Evolutionary conservation across 2,329 filamentous ascomycete species (phyloP), one percentile per base, ranked within the genome.

Genomic region (Botryotinia narcissicola): DNA sequence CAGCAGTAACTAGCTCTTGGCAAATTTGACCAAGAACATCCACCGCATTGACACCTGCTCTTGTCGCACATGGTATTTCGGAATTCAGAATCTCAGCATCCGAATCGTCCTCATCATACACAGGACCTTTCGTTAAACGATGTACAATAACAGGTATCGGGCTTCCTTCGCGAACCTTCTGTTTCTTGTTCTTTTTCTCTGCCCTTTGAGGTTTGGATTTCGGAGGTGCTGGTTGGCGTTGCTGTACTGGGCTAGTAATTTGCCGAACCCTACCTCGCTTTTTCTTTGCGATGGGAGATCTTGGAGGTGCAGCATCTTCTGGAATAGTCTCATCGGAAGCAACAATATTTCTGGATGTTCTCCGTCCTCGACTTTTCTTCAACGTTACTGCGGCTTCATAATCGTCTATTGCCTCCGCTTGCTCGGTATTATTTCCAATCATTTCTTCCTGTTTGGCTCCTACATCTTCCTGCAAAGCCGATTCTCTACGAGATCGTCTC

Each of bases 21-120:
- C 88, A 91, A 22, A 91, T 84, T 75, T 90, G 86, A 9, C 86
- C 84, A 54, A 92, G 83, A 1, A 91, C 89, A 76, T 92, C 90
- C 3, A 91, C 83, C 0, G 87, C 84, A 66, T 89, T 92, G 76
- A 91, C 89, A 63, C 88, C 87, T 35, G 83, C 85, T 84, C 76
- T 77, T 64, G 86, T 87, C 0, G 84, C 82, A 74, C 87, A 88
- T 0, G 88, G 87, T 2, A 90, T 87, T 7, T 87, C 85, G 2
- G 82, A 79, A 62, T 84, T 84, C 6, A 88, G 82, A 0, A 86
- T 83, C 62, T 88, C 84, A 4, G 81, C 80, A 32, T 83, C 82
- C 14, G 80, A 81, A 4, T 85, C 84, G 57, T 83, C 82, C 6
- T 84, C 83, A 20, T 82, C 82, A 29, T 79, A 81, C 5, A 81